Evolutionary conservation across 1,139 yeast species (phyloP), one percentile per base, ranked within the genome.

Genomic region (Pichia cactophila): DNA sequence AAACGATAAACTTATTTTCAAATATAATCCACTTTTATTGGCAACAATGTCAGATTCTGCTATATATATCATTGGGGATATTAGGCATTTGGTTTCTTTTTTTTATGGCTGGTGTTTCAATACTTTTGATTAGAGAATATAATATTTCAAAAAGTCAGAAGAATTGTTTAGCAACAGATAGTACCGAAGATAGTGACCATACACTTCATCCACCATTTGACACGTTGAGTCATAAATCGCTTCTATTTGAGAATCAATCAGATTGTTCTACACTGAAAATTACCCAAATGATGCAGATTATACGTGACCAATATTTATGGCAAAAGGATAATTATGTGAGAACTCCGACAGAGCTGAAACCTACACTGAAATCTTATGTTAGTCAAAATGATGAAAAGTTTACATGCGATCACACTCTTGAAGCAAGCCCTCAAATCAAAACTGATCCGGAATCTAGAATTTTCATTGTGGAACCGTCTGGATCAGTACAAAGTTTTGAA

Each of bases 71-170:
- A 2, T 41, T 72, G 1, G 67, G 62, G 0, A 57, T 83, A 1
- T 47, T 80, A 2, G 72, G 69, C 0, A 40, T 76, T 0, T 83
- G 86, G 84, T 4, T 70, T 0, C 11, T 73, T 0, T 81, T 78
- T 56, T 38, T 74, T 0, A 36, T 74, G 0, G 56, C 75, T 5
- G 85, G 75, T 2, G 28, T 60, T 4, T 10, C 60, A 0, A 58
- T 71, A 1, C 47, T 66, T 1, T 11, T 48, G 7, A 4, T 54
- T 14, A 55, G 54, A 44, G 55, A 50, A 49, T 2, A n/a, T 2
- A 38, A 42, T 16, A 46, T 41, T 14, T 31, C 16, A 9, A 36
- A 46, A n/a, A 39, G 6, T 4, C 28, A 43, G n/a, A 26, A 2
- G 33, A 4, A 0, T 3, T 11, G 4, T 5, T n/a, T 11, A 16